phyloP scores from a whole-genome alignment of 1,139 yeast genomes.

The Debaryomyces nepalensis region DNA sequence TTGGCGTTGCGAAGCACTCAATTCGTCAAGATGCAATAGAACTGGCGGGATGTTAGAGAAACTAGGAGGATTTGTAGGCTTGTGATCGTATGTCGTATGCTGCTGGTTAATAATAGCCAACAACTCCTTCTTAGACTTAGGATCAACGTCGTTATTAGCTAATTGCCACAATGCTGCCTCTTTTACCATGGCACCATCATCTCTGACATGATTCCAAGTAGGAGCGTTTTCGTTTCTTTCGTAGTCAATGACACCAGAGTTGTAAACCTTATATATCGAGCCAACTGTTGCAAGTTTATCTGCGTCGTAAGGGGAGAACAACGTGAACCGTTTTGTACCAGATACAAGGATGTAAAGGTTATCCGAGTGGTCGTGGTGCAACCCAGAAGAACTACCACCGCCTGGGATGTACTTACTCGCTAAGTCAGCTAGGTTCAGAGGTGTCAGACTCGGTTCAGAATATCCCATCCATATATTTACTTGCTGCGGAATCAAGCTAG shows the following conservation, averaged over 20 bases:
- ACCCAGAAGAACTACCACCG: conserved; percentile 66
- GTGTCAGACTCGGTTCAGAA: conserved; percentile 19
- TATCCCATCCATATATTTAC: conserved; percentile 74
- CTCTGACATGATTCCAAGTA: conserved; percentile 59
- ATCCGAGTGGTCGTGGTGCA: conserved; percentile 85
- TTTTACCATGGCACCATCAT: conserved; percentile 62
- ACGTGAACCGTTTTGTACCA: conserved; percentile 69
- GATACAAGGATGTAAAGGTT: conserved; percentile 63
- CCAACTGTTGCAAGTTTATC: conserved; percentile 64
- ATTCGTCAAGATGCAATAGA: conserved; percentile 60
- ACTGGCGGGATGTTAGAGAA: conserved; percentile 67
- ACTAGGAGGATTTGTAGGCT: conserved; percentile 63
- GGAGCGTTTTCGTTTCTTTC: conserved; percentile 55
- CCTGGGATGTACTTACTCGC: conserved; percentile 57
- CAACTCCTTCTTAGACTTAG: conserved; percentile 15
- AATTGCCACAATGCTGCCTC: conserved; percentile 49
- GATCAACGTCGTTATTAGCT: conserved; percentile 17
- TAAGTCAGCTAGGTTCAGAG: conserved; percentile 19
- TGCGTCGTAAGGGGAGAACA: conserved; percentile 67
- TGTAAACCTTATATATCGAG: conserved; percentile 49
- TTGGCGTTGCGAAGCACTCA: conserved; percentile 30
- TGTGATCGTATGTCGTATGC: conserved; percentile 20
- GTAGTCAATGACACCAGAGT: conserved; percentile 72
- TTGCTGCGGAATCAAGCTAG: conserved; percentile 62
- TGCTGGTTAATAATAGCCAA: conserved; percentile 20